Base-by-base conservation (phyloP, 768 basidiomycete species). In the Suillus subluteus region DNA sequence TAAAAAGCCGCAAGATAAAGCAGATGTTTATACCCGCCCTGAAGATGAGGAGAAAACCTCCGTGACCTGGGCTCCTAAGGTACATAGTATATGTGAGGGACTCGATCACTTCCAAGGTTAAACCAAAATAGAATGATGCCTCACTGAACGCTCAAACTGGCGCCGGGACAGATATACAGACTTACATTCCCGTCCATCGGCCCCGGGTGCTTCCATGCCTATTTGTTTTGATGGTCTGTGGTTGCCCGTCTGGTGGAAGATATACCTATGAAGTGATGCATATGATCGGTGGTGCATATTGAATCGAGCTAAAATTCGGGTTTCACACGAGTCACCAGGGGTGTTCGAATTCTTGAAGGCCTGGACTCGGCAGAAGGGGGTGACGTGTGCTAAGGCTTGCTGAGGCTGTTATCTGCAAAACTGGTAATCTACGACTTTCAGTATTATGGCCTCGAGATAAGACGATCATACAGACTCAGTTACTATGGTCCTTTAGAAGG, bases 261-360 rank as follows among this genome's bases (percentile, higher is more conserved):
- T 92, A 78, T 90, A 88, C 69, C 92, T 88, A 62, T 90, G 77
- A 92, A 92, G 61, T 88, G 84, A 78, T 92, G n/a, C n/a, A n/a
- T n/a, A n/a, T n/a, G 91, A 92, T 59, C 88, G 84, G 77, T 92
- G 91, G 65, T 91, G 83, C 83, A 90, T 38, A 26, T 26, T 91
- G 73, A 90, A 92, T 62, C 91, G 85, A 38, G 89, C 90, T 4
- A 92, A 84, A 21, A 88, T 84, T 63, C 88, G 82, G 54, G 89
- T 90, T 73, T 91, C 89, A 74, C 90, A 80, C 18, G 88, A 89
- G 72, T 91, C 88, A 68, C 88, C 86, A 35, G 46, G n/a, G n/a
- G 11, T 90, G 91, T 65, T 86, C 83, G 72, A 91, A 92, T 84
- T 86, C 74, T 86, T 87, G 65, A 87, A 85, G 73, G 23, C 89